Base-by-base conservation (phyloP, 306 rosid species). In the Boehmeria nivea region DNA sequence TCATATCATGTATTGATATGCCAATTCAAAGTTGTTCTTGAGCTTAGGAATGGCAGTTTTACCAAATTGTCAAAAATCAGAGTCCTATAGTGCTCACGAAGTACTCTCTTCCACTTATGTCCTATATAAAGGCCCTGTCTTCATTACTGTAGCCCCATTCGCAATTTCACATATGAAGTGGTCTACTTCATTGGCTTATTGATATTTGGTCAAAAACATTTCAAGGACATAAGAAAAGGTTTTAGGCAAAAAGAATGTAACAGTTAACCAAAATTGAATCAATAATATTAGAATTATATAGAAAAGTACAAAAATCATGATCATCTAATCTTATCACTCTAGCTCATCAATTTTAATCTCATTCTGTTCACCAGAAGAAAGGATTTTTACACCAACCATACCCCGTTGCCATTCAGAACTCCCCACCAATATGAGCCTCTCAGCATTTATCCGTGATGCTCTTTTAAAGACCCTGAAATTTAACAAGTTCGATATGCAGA, bases 401-500 rank as follows among this genome's bases (percentile, higher is more conserved):
- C 93, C 96, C 77, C 66, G 75, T 74, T 87, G 83, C 98, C 98
- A 91, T 78, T 91, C 96, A 1, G 98, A 76, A 72, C 47, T 78
- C 51, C 98, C 98, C 44, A 91, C 95, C 56, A 91, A 67, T 65
- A 91, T 79, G 59, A 91, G 72, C 72, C 95, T 81, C 42, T 72
- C 58, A 18, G 93, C 95, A 54, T 84, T 91, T 72, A 78, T 72
- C 36, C 95, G 68, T 38, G 82, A 65, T 28, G 96, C 96, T 52
- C 93, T 69, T 72, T 87, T 87, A 60, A 84, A 87, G 57, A 91
- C 95, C 98, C 96, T 84, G 64, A 43, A 68, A 36, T 49, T 52
- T 42, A 66, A 37, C 60, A 72, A 54, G 36, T 18, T 50, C 15
- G 47, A 49, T 27, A 22, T 12, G 42, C 36, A 17, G 49, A 47